A percentile compares a stretch with the other conserved stretches of the same genome.
Conservation (phyloP, 495 filamentous ascomycete species). For the Penicillium maclennaniae region DNA sequence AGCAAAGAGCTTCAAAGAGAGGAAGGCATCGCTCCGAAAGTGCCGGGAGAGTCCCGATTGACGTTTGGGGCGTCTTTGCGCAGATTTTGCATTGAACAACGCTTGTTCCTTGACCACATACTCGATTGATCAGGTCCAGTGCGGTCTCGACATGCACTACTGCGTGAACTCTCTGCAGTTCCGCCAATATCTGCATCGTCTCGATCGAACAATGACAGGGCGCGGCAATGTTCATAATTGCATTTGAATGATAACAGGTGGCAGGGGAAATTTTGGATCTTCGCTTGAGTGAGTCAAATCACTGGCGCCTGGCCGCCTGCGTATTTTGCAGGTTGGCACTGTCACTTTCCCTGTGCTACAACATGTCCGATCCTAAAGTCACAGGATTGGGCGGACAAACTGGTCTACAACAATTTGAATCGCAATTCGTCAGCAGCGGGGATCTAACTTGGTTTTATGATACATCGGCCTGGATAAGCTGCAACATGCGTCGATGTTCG, state of each 20-base stretch:
- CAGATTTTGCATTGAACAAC: slow-evolving; percentile 29
- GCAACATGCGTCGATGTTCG: background rate
- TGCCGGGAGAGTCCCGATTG: slow-evolving; percentile 21
- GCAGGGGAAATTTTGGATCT: background rate
- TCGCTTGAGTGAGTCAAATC: background rate
- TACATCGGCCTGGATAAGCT: background rate
- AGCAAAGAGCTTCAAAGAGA: slow-evolving; percentile 30
- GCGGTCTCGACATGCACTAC: slow-evolving; percentile 29
- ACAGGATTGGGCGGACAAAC: background rate
- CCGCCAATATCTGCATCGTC: slow-evolving; percentile 22
- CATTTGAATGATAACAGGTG: background rate
- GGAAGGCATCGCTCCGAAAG: slow-evolving; percentile 28
- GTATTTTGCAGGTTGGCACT: background rate
- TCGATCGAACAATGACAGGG: slow-evolving; percentile 25
- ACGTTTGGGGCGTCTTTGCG: slow-evolving; percentile 15
- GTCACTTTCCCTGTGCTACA: background rate
- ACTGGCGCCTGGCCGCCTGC: background rate
- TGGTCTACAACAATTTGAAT: background rate
- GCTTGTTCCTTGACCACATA: slow-evolving; percentile 22
- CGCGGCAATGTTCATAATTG: slow-evolving; percentile 12
- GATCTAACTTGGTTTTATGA: background rate
- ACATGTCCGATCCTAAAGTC: background rate
- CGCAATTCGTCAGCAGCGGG: background rate
- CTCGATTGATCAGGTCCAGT: slow-evolving; percentile 24
- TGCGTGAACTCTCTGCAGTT: slow-evolving; percentile 24